A percentile compares a stretch with the other conserved stretches of the same genome.
These are phyloP conservation scores for Colletotrichum lini DNA, from an alignment of 2,329 filamentous ascomycete genomes.

Conservation along the genomic window DNA sequence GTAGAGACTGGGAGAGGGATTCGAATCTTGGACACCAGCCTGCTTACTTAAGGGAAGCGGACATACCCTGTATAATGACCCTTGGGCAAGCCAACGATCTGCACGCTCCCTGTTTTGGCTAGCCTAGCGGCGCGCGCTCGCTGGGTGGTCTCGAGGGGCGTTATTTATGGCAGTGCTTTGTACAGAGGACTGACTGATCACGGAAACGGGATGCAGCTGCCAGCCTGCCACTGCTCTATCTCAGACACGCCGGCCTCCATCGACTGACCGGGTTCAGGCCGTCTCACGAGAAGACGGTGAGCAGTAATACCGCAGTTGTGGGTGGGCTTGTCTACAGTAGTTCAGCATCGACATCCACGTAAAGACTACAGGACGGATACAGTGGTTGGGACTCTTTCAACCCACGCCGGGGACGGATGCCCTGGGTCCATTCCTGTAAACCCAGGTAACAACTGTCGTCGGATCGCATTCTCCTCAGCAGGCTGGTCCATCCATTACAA, in stretches of 20 bases:
- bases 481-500: constrained; percentile 17
- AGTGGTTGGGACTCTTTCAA: constrained; percentile 10
- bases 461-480: constrained; percentile 12
- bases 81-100: constrained; percentile 15
- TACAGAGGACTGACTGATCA: constrained; percentile 7
- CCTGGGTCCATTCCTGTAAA: neutral
- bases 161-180: neutral
- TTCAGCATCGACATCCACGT: constrained; percentile 8
- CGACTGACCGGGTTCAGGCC: constrained; percentile 27
- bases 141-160: constrained; percentile 1
- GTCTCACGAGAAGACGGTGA: constrained; percentile 33
- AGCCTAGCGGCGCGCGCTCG: constrained; percentile 4
- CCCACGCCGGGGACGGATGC: constrained; percentile 22
- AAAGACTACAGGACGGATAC: neutral
- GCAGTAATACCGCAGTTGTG: neutral
- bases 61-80: too few species aligned
- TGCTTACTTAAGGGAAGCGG: too few species aligned
- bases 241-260: constrained; percentile 26
- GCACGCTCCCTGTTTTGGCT: constrained; percentile 20
- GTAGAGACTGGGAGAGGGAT: too few species aligned
- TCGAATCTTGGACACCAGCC: too few species aligned
- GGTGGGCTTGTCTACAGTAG: neutral
- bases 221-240: constrained; percentile 26
- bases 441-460: constrained; percentile 6
- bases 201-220: constrained; percentile 7